phyloP scores from a whole-genome alignment of 2,329 filamentous ascomycete species.

The Saccharata proteae region DNA sequence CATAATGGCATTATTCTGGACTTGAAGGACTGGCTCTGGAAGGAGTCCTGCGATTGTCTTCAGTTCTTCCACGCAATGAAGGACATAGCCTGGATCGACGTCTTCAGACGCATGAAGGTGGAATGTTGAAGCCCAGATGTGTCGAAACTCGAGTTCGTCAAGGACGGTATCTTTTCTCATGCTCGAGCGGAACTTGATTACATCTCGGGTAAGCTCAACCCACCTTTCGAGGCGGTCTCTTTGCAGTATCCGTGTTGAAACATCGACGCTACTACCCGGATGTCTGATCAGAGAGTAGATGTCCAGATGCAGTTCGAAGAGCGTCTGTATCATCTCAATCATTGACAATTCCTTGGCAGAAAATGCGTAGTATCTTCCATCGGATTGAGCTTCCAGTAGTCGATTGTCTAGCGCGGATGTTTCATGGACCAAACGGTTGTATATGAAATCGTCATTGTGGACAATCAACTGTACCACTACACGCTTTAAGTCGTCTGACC shows the following conservation, averaged over 20 bases:
- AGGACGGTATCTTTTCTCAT: constrained; percentile 13
- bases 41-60: constrained; percentile 40
- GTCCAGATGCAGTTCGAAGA: constrained; percentile 58
- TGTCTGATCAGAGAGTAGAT: constrained; percentile 52
- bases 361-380: constrained; percentile 13
- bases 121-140: constrained; percentile 55
- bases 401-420: constrained; percentile 17
- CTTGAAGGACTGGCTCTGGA: constrained; percentile 40
- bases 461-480: constrained; percentile 41
- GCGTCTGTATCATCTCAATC: constrained; percentile 43
- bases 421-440: constrained; percentile 26
- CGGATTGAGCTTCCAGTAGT: constrained; percentile 15
- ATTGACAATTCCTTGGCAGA: constrained; percentile 23
- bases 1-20: constrained; percentile 82
- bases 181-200: constrained; percentile 31
- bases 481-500: constrained; percentile 44
- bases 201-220: constrained; percentile 44
- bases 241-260: constrained; percentile 39
- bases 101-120: constrained; percentile 46
- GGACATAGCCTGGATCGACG: constrained; percentile 44
- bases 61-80: constrained; percentile 52
- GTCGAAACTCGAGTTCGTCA: constrained; percentile 42
- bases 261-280: constrained; percentile 44
- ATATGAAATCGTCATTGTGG: constrained; percentile 42
- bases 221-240: constrained; percentile 49